phyloP scores from a whole-genome alignment of 805 yeast species.

The Kluyveromyces nonfermentans region DNA sequence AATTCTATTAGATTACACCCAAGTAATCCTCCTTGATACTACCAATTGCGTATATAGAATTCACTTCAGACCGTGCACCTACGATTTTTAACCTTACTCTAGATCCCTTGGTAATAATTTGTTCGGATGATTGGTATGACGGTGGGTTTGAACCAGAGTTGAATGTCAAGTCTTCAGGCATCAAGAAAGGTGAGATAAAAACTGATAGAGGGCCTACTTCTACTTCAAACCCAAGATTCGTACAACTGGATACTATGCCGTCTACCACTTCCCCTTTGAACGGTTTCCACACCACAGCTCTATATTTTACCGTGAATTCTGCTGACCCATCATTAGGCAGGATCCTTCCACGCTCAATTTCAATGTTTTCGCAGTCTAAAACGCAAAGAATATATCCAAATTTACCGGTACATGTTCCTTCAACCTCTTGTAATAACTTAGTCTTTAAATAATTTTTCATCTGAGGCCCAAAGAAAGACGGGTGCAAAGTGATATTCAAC shows the following conservation, averaged over 20 bases:
- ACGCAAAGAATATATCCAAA: slow-evolving; percentile 97
- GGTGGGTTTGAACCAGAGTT: slow-evolving; percentile 97
- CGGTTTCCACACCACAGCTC: slow-evolving; percentile 97
- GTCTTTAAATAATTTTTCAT: slow-evolving; percentile 91
- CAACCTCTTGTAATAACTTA: slow-evolving; percentile 88
- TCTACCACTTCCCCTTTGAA: slow-evolving; percentile 98
- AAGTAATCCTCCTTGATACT: slow-evolving; percentile 95
- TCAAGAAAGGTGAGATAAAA: slow-evolving; percentile 87
- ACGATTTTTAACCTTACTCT: slow-evolving; percentile 90
- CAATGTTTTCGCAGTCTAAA: slow-evolving; percentile 86
- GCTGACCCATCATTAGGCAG: slow-evolving; percentile 91
- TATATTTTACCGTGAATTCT: slow-evolving; percentile 88
- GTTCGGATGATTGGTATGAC: slow-evolving; percentile 93
- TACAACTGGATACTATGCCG: slow-evolving; percentile 89
- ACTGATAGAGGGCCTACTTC: slow-evolving; percentile 96
- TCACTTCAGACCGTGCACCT: slow-evolving; percentile 95
- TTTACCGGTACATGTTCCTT: slow-evolving; percentile 98
- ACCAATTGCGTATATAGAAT: slow-evolving; percentile 95
- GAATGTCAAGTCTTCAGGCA: slow-evolving; percentile 87
- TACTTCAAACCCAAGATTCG: slow-evolving; percentile 92
- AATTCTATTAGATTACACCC: slow-evolving; percentile 54
- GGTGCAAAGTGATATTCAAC: slow-evolving; percentile 86
- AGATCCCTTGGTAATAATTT: slow-evolving; percentile 88
- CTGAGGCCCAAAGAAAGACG: slow-evolving; percentile 95
- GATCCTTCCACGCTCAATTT: slow-evolving; percentile 89